These are phyloP conservation scores for Aureobasidium sp. DNA, from an alignment of 2,329 filamentous ascomycete genomes.

Conservation along the genomic window DNA sequence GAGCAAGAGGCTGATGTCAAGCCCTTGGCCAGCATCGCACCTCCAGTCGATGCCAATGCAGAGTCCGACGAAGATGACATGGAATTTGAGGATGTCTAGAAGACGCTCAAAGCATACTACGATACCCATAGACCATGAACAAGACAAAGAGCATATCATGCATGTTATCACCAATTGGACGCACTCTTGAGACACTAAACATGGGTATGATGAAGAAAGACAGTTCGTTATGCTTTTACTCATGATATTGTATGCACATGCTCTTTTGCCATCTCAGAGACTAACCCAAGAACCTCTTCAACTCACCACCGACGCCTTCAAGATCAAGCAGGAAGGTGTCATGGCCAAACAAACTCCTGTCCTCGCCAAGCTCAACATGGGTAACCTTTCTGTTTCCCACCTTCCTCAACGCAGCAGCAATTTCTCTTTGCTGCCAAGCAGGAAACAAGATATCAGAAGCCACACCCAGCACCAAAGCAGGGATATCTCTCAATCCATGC, in stretches of 20 bases:
- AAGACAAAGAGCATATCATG: background rate
- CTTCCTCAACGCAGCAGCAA: slow-evolving; percentile 71
- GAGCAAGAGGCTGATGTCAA: slow-evolving; percentile 36
- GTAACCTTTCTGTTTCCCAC: slow-evolving; percentile 74
- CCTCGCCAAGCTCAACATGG: slow-evolving; percentile 87
- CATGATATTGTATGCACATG: background rate
- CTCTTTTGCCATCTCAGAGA: background rate
- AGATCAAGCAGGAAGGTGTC: slow-evolving; percentile 93
- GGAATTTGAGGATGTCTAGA: slow-evolving; percentile 38
- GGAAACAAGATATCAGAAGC: slow-evolving; percentile 95
- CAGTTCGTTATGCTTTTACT: slow-evolving; percentile 3
- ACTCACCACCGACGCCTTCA: slow-evolving; percentile 78
- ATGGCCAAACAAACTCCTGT: slow-evolving; percentile 90
- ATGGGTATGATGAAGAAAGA: background rate
- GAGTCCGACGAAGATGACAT: slow-evolving; percentile 41
- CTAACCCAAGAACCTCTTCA: slow-evolving; percentile 68
- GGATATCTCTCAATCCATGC: slow-evolving; percentile 61
- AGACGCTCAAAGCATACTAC: background rate
- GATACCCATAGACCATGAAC: slow-evolving; percentile 2
- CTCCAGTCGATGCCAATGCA: slow-evolving; percentile 28
- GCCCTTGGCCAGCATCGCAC: slow-evolving; percentile 16
- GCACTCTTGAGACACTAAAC: background rate
- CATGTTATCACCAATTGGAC: background rate
- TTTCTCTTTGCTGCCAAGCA: slow-evolving; percentile 93
- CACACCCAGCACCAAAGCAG: slow-evolving; percentile 84